Evolutionary conservation across 208 protist genomes (phyloP).

Genomic region (Porcisia hertigi): DNA sequence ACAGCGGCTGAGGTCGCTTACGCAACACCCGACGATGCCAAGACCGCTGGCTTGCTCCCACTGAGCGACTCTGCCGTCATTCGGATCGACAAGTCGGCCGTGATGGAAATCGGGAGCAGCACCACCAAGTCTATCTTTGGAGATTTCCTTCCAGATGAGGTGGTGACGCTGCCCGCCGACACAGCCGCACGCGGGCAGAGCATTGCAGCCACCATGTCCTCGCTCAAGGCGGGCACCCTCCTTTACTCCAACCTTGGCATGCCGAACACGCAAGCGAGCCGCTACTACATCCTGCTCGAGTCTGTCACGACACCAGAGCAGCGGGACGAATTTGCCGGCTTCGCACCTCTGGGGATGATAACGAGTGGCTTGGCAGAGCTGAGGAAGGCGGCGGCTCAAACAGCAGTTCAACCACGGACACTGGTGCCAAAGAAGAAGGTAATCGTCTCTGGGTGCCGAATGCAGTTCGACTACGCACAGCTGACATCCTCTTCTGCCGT

Average conservation of each 20-base stretch:
- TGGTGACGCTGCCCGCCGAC: constrained; percentile 23
- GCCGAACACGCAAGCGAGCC: constrained; percentile 69
- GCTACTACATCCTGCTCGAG: constrained; percentile 73
- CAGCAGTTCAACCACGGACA: constrained; percentile 65
- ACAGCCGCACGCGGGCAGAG: constrained; percentile 12
- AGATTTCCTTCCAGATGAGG: constrained; percentile 67
- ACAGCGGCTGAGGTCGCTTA: constrained; percentile 20
- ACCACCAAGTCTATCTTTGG: constrained; percentile 84
- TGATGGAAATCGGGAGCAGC: constrained; percentile 83
- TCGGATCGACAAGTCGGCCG: constrained; percentile 57
- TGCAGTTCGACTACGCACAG: constrained; percentile 42
- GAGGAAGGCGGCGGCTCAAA: constrained; percentile 27
- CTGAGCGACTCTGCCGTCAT: constrained; percentile 65
- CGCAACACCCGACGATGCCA: constrained; percentile 24
- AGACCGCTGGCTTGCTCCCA: constrained; percentile 39
- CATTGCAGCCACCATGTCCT: constrained; percentile 40
- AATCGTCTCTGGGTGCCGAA: constrained; percentile 35
- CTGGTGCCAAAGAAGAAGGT: constrained; percentile 57
- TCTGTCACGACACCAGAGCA: constrained; percentile 33
- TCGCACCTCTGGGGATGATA: constrained; percentile 62
- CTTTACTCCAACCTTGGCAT: constrained; percentile 69
- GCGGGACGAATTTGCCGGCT: constrained; percentile 39
- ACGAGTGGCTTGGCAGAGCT: constrained; percentile 56
- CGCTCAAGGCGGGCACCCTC: constrained; percentile 62
- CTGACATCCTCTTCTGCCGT: neutral